Evolutionary conservation across 495 filamentous ascomycete genomes (phyloP).

Genomic region (Aspergillus sparsus): DNA sequence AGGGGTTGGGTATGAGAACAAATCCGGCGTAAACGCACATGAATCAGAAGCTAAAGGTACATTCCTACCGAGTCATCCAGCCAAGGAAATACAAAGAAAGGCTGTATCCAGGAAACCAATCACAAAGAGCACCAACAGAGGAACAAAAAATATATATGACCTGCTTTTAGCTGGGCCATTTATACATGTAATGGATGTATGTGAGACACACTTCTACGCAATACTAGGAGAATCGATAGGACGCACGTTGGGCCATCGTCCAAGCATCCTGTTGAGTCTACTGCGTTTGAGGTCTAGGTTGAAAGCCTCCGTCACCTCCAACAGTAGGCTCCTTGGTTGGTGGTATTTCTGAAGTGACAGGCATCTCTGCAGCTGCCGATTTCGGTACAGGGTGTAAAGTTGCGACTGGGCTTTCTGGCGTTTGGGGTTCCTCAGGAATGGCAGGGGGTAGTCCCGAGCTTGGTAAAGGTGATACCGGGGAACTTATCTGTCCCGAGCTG

Average conservation of each 20-base stretch:
- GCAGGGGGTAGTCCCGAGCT: conserved; percentile 38
- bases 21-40: conserved; percentile 6
- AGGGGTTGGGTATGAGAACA: conserved; percentile 26
- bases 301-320: neutral
- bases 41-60: conserved; percentile 19
- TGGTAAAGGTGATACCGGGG: conserved; percentile 39
- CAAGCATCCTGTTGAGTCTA: neutral
- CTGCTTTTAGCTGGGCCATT: conserved; percentile 1
- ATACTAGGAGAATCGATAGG: conserved; percentile 3
- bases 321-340: neutral
- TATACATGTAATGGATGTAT: conserved; percentile 1
- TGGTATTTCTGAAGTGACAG: neutral
- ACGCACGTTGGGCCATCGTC: neutral
- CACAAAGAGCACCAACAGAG: conserved; percentile 4
- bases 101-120: conserved; percentile 10
- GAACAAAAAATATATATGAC: conserved; percentile 6
- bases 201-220: neutral
- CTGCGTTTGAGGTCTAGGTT: conserved; percentile 9
- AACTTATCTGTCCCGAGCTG: conserved; percentile 28
- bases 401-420: conserved; percentile 31
- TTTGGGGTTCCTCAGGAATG: conserved; percentile 46
- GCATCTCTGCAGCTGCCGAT: neutral
- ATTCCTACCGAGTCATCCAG: conserved; percentile 9
- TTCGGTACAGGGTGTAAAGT: conserved; percentile 1
- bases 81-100: conserved; percentile 15